These are phyloP conservation scores for Pseudocercospora fuligena DNA, from an alignment of 2,329 filamentous ascomycete species.

Conservation along the genomic window DNA sequence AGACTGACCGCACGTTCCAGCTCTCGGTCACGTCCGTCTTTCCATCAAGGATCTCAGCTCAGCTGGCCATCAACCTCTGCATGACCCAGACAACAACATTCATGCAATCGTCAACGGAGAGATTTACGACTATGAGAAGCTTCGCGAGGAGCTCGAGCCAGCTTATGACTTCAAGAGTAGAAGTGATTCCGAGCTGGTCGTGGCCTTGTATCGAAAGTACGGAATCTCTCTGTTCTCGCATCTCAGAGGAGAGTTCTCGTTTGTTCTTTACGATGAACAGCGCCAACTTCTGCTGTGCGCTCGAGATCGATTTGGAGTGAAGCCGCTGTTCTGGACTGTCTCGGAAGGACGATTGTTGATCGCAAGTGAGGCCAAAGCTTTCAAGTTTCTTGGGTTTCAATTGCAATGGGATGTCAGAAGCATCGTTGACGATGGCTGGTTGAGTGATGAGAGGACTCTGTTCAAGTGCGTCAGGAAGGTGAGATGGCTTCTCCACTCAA, in stretches of 20 bases:
- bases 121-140: constrained; percentile 59
- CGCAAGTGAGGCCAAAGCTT: constrained; percentile 60
- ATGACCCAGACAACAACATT: constrained; percentile 39
- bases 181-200: constrained; percentile 58
- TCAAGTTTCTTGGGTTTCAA: constrained; percentile 54
- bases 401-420: constrained; percentile 59
- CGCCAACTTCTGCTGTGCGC: constrained; percentile 52
- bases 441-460: constrained; percentile 52
- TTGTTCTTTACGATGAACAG: constrained; percentile 57
- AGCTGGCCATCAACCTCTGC: constrained; percentile 53
- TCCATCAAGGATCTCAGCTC: constrained; percentile 59
- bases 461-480: constrained; percentile 57
- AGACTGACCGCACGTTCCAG: constrained; percentile 36
- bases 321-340: constrained; percentile 60
- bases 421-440: constrained; percentile 52
- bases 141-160: constrained; percentile 45
- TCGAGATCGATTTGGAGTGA: constrained; percentile 62
- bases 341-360: constrained; percentile 49
- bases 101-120: constrained; percentile 66
- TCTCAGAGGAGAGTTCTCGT: constrained; percentile 60
- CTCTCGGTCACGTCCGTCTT: constrained; percentile 57
- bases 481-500: constrained; percentile 30
- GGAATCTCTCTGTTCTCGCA: constrained; percentile 53
- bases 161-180: constrained; percentile 53
- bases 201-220: constrained; percentile 58